Evolutionary conservation across 306 rosid species (phyloP).

Genomic region (Astragalus glycyphyllos): DNA sequence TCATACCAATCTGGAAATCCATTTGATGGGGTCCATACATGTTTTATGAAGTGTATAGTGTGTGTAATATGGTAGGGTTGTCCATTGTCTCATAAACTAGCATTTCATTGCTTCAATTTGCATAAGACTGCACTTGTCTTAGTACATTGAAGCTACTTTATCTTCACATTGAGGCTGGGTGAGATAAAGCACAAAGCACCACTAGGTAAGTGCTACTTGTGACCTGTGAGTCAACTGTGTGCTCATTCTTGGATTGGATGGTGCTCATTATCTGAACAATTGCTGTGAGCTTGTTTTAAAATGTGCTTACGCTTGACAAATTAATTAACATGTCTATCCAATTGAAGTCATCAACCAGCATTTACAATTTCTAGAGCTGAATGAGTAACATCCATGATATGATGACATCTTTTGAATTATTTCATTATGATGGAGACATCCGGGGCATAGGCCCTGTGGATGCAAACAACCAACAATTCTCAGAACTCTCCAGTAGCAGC

Average conservation of each 20-base stretch:
- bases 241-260: conserved; percentile 36
- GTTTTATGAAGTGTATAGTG: conserved; percentile 32
- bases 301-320: conserved; percentile 31
- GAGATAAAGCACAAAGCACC: conserved; percentile 47
- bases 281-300: conserved; percentile 36
- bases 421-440: conserved; percentile 29
- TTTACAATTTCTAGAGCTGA: conserved; percentile 30
- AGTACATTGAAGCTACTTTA: conserved; percentile 38
- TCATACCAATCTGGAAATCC: conserved; percentile 42
- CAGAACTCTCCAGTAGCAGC: neutral
- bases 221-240: conserved; percentile 30
- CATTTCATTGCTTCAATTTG: conserved; percentile 43
- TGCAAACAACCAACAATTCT: conserved; percentile 17
- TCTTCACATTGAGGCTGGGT: conserved; percentile 28
- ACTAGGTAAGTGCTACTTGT: conserved; percentile 37
- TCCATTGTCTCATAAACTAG: conserved; percentile 40
- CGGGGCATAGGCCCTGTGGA: conserved; percentile 14
- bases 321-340: conserved; percentile 35
- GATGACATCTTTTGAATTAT: conserved; percentile 38
- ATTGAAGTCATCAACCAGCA: conserved; percentile 26
- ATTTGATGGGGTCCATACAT: conserved; percentile 50
- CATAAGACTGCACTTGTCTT: conserved; percentile 41
- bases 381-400: conserved; percentile 31
- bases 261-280: conserved; percentile 28
- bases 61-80: conserved; percentile 49